phyloP scores from a whole-genome alignment of 495 filamentous ascomycete genomes.

The Hyaloscypha finlandica region DNA sequence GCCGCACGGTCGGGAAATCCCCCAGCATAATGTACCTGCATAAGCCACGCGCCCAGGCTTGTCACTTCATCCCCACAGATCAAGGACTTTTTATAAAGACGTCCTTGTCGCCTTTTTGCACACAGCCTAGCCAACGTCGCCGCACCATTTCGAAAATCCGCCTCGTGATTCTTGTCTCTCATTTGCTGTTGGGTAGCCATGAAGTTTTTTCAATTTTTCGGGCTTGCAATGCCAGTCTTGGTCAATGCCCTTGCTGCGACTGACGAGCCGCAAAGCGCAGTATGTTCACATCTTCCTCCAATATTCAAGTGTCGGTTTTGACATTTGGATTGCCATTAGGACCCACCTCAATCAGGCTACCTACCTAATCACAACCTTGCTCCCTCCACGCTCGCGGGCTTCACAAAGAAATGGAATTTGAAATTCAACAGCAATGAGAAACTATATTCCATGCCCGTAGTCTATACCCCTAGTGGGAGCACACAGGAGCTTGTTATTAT shows the following conservation, averaged over 20 bases:
- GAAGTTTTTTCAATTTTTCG: background rate
- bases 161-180: background rate
- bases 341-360: conserved; percentile 24
- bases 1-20: too few relatives aligned
- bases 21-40: too few relatives aligned
- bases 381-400: background rate
- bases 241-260: background rate
- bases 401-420: background rate
- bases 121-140: background rate
- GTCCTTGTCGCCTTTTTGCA: background rate
- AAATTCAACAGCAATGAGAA: background rate
- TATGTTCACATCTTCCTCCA: background rate
- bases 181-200: background rate
- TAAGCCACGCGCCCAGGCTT: too few relatives aligned
- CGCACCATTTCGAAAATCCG: background rate
- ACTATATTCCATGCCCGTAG: background rate
- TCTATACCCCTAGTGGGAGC: background rate
- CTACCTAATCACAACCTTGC: conserved; percentile 27
- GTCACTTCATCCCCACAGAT: too few relatives aligned
- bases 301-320: background rate
- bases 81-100: background rate
- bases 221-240: background rate
- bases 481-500: background rate
- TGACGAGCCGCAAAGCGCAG: background rate
- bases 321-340: conserved; percentile 3